Percentiles rank a stretch among this genome's conserved stretches.
Evolutionary conservation across 2,329 filamentous ascomycete genomes (phyloP).

Genomic region (Epichloe amarillans): DNA sequence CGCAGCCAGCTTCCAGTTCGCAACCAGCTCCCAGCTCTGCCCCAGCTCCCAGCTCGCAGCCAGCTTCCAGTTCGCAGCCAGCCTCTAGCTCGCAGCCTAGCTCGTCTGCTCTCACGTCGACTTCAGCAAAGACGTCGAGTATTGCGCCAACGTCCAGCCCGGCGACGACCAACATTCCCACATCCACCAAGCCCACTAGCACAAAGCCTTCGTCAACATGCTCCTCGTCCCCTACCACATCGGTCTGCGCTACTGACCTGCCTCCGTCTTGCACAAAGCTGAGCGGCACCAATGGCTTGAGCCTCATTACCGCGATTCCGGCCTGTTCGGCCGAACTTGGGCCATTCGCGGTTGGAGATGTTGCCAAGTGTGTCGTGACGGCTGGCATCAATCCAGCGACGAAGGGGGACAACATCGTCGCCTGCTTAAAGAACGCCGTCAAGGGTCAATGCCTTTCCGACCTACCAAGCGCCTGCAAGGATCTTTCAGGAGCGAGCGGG

Average conservation of each 20-base stretch:
- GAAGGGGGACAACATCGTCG: background rate
- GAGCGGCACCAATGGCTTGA: background rate
- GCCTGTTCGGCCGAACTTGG: conserved; percentile 1
- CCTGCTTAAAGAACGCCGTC: background rate
- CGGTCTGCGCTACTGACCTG: conserved; percentile 2
- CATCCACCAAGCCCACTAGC: background rate
- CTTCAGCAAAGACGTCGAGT: background rate
- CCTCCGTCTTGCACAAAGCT: background rate
- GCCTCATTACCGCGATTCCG: background rate
- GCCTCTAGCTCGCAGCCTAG: background rate
- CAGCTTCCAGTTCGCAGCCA: background rate
- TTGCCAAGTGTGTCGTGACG: background rate
- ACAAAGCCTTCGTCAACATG: background rate
- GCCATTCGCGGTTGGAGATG: background rate
- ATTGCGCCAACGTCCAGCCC: background rate
- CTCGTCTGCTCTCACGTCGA: background rate
- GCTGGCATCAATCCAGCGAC: background rate
- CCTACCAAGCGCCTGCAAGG: background rate
- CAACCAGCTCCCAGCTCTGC: background rate
- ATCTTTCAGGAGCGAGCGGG: background rate
- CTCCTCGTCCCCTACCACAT: background rate
- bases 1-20: background rate
- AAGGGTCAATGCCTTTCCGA: background rate
- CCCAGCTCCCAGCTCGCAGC: background rate
- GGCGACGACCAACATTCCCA: background rate